A percentile compares a stretch with the other conserved stretches of the same genome.
Evolutionary conservation across 2,329 filamentous ascomycete species (phyloP).

Genomic region (Colletotrichum cereale): DNA sequence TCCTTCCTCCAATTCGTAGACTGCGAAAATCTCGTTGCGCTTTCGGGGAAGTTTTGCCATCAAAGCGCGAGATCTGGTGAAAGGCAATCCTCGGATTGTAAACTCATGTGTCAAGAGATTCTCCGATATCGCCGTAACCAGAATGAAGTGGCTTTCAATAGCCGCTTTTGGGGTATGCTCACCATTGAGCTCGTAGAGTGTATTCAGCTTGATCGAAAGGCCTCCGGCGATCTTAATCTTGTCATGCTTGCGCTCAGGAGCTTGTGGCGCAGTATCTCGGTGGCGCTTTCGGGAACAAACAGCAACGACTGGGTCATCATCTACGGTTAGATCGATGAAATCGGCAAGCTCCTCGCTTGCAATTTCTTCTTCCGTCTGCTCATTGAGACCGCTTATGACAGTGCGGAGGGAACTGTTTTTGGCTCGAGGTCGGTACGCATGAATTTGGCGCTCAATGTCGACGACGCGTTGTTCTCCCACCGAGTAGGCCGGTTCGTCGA

Average conservation of each 20-base stretch:
- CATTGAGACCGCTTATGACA: conserved; percentile 19
- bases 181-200: conserved; percentile 47
- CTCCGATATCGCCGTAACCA: conserved; percentile 58
- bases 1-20: conserved; percentile 56
- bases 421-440: conserved; percentile 2
- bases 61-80: conserved; percentile 51
- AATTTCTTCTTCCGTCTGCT: conserved; percentile 34
- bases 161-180: conserved; percentile 40
- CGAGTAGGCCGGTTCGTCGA: not conserved
- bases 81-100: conserved; percentile 55
- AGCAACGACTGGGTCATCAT: conserved; percentile 36
- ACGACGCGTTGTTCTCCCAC: conserved; percentile 2
- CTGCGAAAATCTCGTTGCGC: conserved; percentile 57
- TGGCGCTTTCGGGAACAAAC: conserved; percentile 9
- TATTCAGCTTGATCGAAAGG: conserved; percentile 42
- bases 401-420: not conserved
- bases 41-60: conserved; percentile 54
- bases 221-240: not conserved
- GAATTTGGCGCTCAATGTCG: conserved; percentile 7
- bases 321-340: conserved; percentile 52
- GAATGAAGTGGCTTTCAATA: conserved; percentile 52
- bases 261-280: not conserved
- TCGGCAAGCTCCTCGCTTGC: conserved; percentile 42
- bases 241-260: not conserved
- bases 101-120: conserved; percentile 39